Evolutionary conservation across 108 stramenopile species (phyloP), one percentile per base, ranked within the genome.

Genomic region (Cyclostephanos invisitatus): DNA sequence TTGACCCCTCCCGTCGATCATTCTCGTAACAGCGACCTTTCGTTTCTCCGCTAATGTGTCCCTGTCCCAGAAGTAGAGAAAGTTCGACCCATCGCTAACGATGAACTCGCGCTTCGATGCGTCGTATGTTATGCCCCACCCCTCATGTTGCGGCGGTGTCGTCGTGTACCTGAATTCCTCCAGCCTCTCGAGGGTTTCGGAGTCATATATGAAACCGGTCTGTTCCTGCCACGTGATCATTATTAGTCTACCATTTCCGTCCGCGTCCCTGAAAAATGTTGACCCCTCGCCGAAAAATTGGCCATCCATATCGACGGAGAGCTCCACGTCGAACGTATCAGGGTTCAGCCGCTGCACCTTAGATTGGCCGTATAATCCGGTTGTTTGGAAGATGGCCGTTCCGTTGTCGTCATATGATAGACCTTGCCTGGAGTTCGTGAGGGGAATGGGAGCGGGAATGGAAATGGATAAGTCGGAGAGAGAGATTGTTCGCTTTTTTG

Each of bases 61-160:
- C 6, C 78, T 64, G 53, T 94, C 90, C 91, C 91, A 92, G 71
- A 95, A 91, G 49, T 85, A 87, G 15, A 95, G 73, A 38, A 72
- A 78, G 2, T 63, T 14, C 22, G 85, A 84, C 55, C 94, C 94
- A 72, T 95, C 94, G 37, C 83, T 89, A 7, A 89, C 90, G 49
- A 95, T 87, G 25, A 95, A 84, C 57, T 91, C 85, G 57, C 83
- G 72, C 7, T 80, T 83, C 0, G 59, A 54, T 18, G 61, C 57
- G 64, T 90, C 89, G 70, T 87, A 90, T 3, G 91, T 92, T 12
- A 95, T 87, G 8, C 94, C 94, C 94, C 94, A 95, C 24, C 94
- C 94, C 64, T 95, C 82, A 46, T 81, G 66, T 22, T 37, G 21
- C 9, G 64, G 64, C 27, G 73, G 44, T 9, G 93, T 91, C 1